phyloP scores from a whole-genome alignment of 2,329 filamentous ascomycete genomes.

The Aspergillus alliaceus region DNA sequence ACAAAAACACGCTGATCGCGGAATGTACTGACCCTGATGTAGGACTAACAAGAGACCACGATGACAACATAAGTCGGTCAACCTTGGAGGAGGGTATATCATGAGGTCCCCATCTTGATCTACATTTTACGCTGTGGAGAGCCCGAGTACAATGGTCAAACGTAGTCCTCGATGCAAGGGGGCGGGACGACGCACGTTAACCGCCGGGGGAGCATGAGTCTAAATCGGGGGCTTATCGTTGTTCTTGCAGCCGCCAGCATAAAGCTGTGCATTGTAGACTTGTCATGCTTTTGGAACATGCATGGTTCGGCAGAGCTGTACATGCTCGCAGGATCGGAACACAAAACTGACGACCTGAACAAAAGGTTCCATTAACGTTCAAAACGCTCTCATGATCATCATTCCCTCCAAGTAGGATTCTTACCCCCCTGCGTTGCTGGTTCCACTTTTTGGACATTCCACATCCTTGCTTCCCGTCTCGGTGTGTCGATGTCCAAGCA shows the following conservation, averaged over 20 bases:
- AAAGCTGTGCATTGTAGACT: not conserved
- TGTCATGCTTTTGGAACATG: not conserved
- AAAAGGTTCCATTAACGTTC: constrained; percentile 2
- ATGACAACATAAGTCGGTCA: not conserved
- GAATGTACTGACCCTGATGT: not conserved
- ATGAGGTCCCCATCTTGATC: not conserved
- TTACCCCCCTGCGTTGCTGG: not conserved
- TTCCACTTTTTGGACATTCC: not conserved
- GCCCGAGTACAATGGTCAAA: not conserved
- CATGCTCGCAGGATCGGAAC: no score
- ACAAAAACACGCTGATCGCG: not conserved
- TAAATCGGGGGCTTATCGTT: not conserved
- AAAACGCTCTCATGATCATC: not conserved
- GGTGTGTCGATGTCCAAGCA: not conserved
- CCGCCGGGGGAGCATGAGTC: not conserved
- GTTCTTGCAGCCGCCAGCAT: not conserved
- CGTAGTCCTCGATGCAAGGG: not conserved
- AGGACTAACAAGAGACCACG: not conserved
- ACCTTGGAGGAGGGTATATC: not conserved
- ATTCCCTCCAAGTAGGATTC: not conserved
- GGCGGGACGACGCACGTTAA: not conserved
- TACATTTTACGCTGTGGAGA: not conserved
- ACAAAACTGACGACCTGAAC: not conserved
- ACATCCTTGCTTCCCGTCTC: constrained; percentile 1
- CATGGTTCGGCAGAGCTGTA: not conserved